Evolutionary conservation across 345 rosid species (phyloP).

Genomic region (Cardamine chenopodiifolia): DNA sequence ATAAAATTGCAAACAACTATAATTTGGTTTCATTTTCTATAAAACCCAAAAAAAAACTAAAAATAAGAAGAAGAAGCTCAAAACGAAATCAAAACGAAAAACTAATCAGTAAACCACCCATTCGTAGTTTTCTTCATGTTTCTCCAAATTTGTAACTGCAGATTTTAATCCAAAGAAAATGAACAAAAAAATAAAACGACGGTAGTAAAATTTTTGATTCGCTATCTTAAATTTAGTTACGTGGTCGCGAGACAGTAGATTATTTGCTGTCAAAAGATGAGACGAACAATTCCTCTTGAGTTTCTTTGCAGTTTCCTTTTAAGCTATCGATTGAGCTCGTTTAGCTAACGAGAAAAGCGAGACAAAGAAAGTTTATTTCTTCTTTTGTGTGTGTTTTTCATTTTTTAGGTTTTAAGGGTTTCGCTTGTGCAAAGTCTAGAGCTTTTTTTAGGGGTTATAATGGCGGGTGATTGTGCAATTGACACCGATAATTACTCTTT

Average conservation of each 20-base stretch:
- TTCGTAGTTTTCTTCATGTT: neutral
- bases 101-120: neutral
- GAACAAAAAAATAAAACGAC: neutral
- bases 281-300: neutral
- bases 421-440: constrained; percentile 31
- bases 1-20: neutral
- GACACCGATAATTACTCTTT: constrained; percentile 47
- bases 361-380: neutral
- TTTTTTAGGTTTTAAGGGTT: constrained; percentile 31
- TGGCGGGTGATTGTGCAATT: constrained; percentile 50
- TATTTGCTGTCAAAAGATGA: constrained; percentile 36
- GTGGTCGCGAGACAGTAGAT: constrained; percentile 34
- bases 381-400: neutral
- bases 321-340: constrained; percentile 34
- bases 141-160: neutral
- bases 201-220: constrained; percentile 17
- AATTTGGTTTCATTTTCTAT: neutral
- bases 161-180: constrained; percentile 4
- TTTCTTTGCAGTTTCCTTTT: constrained; percentile 20
- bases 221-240: neutral
- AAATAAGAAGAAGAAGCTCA: neutral
- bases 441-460: constrained; percentile 10
- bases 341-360: constrained; percentile 30
- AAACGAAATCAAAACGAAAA: neutral
- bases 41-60: neutral